A percentile compares a stretch with the other conserved stretches of the same genome.
Evolutionary conservation across 805 yeast species (phyloP).

Genomic region (Pichia eremophila): DNA sequence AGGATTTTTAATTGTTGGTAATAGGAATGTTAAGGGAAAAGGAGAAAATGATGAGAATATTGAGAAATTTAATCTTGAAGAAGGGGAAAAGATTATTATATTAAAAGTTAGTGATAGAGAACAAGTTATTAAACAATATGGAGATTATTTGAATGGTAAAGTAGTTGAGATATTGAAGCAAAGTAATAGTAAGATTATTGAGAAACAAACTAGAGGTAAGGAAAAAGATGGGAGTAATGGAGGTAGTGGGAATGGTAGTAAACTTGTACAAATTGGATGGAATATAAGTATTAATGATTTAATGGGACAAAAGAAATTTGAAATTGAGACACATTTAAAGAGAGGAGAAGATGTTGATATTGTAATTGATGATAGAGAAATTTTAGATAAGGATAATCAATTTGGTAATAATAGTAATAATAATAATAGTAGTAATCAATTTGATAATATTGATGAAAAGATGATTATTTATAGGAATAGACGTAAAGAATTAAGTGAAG

Average conservation of each 20-base stretch:
- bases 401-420: neutral
- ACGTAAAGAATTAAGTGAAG: conserved; percentile 16
- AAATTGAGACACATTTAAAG: conserved; percentile 34
- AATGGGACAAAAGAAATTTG: conserved; percentile 41
- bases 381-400: conserved; percentile 13
- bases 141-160: conserved; percentile 18
- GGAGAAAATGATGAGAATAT: conserved; percentile 1
- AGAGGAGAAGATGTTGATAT: conserved; percentile 35
- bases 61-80: neutral
- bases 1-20: conserved; percentile 19
- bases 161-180: conserved; percentile 12
- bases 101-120: conserved; percentile 19
- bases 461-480: neutral
- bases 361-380: conserved; percentile 31
- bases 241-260: conserved; percentile 13
- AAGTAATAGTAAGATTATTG: conserved; percentile 10
- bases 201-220: conserved; percentile 8
- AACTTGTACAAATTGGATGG: conserved; percentile 46
- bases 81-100: conserved; percentile 10
- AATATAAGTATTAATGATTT: conserved; percentile 45
- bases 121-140: conserved; percentile 20
- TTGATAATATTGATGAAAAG: neutral
- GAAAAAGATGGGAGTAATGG: neutral
- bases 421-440: neutral
- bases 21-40: conserved; percentile 3